These are phyloP conservation scores for Barnettozyma sp. DNA, from an alignment of 805 yeast genomes.

Conservation along the genomic window DNA sequence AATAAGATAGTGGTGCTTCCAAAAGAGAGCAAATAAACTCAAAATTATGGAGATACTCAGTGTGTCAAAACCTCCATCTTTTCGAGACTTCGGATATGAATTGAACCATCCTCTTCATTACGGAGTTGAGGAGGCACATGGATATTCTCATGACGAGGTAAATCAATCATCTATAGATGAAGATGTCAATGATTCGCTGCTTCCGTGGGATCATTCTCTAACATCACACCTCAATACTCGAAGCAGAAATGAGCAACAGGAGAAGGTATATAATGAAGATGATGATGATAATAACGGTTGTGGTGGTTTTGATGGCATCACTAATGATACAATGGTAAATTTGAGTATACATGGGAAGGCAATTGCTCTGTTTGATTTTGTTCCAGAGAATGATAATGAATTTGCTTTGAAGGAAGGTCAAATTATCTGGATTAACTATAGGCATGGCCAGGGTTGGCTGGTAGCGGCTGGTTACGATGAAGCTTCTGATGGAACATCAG, in stretches of 20 bases:
- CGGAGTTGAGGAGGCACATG: constrained; percentile 39
- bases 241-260: too few species aligned
- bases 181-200: too few species aligned
- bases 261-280: too few species aligned
- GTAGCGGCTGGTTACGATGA: constrained; percentile 50
- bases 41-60: constrained; percentile 7
- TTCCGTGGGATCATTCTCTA: too few species aligned
- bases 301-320: too few species aligned
- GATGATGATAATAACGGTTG: too few species aligned
- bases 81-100: constrained; percentile 81
- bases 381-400: constrained; percentile 93
- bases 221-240: too few species aligned
- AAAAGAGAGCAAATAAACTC: constrained; percentile 1
- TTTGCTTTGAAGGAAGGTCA: constrained; percentile 75
- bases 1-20: not conserved
- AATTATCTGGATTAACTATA: constrained; percentile 72
- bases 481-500: constrained; percentile 56
- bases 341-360: constrained; percentile 55
- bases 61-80: constrained; percentile 27
- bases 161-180: too few species aligned
- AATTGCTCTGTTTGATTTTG: constrained; percentile 81
- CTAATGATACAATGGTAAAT: too few species aligned
- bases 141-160: constrained; percentile 18
- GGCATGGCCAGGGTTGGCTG: constrained; percentile 98
- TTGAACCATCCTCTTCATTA: constrained; percentile 61